Evolutionary conservation across 371 early-diverging fungal genomes (phyloP), one percentile per base, ranked within the genome.

Genomic region (Syncephalastrum contaminatum): DNA sequence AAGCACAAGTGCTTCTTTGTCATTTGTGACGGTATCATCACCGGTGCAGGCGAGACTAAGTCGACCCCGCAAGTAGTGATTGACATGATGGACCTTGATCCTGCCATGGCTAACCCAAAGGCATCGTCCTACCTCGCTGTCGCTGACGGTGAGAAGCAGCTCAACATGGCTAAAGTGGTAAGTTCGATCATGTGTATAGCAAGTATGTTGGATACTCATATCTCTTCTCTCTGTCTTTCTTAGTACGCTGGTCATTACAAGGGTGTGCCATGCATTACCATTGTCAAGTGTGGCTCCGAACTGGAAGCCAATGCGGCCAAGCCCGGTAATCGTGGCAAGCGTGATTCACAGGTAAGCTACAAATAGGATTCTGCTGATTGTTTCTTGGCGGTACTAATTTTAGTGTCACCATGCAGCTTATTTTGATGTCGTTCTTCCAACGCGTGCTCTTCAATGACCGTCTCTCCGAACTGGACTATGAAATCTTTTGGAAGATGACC

Each of bases 261-360:
- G 66, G 84, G 67, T 44, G 88, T 91, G 4, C 93, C 97, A 1
- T 92, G 90, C 62, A 75, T 97, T 51, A 82, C 93, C 19, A 88
- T 99, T 27, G 90, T 88, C 59, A 96, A 98, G 72, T 92, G 92
- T 56, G 97, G 97, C 15, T 85, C 89, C 0, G 84, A 85, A n/a
- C 77, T 77, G 21, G 93, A 95, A 59, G 66, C 61, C 8, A 62
- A 73, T 16, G 70, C 59, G 7, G 71, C 88, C 36, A 91, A 92
- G 58, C 85, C 94, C 6, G 95, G 95, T 8, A 98, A 99, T 65
- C 85, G 99, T 58, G 99, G 99, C 55, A 99, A 99, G 75, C 88
- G 99, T 67, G 99, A 99, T 78, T 96, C 96, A 21, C 99, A 99
- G 73, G 87, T 99, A 44, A 61, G 3, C 6, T 5, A 8, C 7